A percentile compares a stretch with the other conserved stretches of the same genome.
phyloP scores from a whole-genome alignment of 768 basidiomycete genomes.

The Lentinula guzmanii region DNA sequence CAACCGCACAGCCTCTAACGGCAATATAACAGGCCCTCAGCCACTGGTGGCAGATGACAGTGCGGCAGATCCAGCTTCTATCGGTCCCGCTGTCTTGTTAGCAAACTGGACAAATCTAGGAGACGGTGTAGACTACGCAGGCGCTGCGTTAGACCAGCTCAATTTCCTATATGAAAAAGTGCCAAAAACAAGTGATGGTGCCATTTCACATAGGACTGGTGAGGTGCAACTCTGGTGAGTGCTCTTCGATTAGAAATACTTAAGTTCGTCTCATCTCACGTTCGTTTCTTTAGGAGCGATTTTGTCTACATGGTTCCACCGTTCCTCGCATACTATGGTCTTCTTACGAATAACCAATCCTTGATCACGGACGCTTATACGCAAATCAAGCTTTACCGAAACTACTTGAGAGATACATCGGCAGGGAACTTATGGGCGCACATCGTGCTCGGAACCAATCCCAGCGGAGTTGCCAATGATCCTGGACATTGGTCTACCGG shows the following conservation, averaged over 20 bases:
- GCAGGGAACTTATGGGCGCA: slow-evolving; percentile 71
- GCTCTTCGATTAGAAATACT: not conserved
- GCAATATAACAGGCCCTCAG: slow-evolving; percentile 41
- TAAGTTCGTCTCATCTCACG: not conserved
- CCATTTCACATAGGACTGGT: slow-evolving; percentile 69
- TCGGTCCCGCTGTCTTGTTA: slow-evolving; percentile 62
- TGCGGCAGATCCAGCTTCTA: slow-evolving; percentile 72
- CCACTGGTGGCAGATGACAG: slow-evolving; percentile 49
- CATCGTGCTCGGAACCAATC: slow-evolving; percentile 46
- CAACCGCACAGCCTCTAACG: slow-evolving; percentile 37
- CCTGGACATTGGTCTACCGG: slow-evolving; percentile 79
- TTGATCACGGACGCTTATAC: slow-evolving; percentile 60
- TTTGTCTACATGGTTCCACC: slow-evolving; percentile 72
- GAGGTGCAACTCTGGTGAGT: slow-evolving; percentile 70
- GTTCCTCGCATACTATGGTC: slow-evolving; percentile 60
- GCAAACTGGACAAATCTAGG: slow-evolving; percentile 38
- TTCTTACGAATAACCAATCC: slow-evolving; percentile 45
- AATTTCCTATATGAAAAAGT: slow-evolving; percentile 51
- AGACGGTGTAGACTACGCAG: slow-evolving; percentile 49
- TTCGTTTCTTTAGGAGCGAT: slow-evolving; percentile 50
- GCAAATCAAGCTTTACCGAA: slow-evolving; percentile 69
- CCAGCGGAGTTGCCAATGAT: slow-evolving; percentile 36
- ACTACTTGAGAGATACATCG: slow-evolving; percentile 47
- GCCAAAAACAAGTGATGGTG: slow-evolving; percentile 66
- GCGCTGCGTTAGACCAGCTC: slow-evolving; percentile 62